phyloP scores from a whole-genome alignment of 2,329 filamentous ascomycete genomes.

The Colletotrichum viniferum region DNA sequence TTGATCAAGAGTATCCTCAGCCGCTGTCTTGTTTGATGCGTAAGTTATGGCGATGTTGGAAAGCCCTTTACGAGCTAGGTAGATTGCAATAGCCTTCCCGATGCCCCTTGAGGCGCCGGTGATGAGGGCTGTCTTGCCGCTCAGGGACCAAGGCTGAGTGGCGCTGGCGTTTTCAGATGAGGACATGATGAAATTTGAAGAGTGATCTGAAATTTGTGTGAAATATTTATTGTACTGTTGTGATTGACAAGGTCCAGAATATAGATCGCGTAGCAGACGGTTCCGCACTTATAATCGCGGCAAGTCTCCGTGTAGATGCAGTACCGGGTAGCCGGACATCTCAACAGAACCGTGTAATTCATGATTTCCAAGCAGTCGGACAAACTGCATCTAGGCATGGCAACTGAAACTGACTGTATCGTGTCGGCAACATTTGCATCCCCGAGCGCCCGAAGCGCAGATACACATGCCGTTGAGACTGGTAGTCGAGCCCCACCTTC shows the following conservation, averaged over 20 bases:
- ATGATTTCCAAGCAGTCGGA: neutral
- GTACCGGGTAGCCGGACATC: neutral
- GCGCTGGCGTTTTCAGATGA: neutral
- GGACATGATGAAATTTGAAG: neutral
- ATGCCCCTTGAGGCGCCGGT: constrained; percentile 3
- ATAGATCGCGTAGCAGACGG: neutral
- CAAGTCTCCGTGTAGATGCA: neutral
- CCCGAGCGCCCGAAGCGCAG: neutral
- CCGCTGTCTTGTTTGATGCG: neutral
- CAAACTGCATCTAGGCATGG: neutral
- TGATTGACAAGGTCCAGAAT: neutral
- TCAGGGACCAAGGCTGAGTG: neutral
- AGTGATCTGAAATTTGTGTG: neutral
- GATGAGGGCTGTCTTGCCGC: neutral
- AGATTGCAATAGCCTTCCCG: neutral
- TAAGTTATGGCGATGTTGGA: constrained; percentile 6
- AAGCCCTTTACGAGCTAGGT: neutral
- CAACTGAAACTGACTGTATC: accelerated
- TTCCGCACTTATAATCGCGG: neutral
- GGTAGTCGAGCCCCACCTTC: neutral
- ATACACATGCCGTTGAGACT: neutral
- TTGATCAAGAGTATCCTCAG: neutral
- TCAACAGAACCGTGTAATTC: neutral
- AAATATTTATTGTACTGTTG: neutral
- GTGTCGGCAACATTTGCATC: neutral